Percentiles rank a stretch among this genome's conserved stretches.
Conservation (phyloP, 805 yeast genomes). For the Scheffersomyces lignosus region DNA sequence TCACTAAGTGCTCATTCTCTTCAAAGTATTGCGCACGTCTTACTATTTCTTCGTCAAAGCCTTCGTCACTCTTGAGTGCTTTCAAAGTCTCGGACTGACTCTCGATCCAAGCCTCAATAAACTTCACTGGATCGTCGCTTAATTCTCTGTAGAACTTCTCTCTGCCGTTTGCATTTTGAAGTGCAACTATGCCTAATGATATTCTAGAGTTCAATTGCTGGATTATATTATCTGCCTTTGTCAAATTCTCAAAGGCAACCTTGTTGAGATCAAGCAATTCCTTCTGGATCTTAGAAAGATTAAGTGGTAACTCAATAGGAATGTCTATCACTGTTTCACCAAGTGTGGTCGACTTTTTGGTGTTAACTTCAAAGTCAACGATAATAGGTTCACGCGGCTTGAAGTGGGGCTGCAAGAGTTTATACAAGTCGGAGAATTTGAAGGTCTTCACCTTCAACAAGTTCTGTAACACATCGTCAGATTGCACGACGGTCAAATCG, state of each 20-base stretch:
- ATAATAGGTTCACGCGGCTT: constrained; percentile 81
- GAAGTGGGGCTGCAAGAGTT: constrained; percentile 64
- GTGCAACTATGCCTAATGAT: constrained; percentile 50
- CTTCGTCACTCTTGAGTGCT: constrained; percentile 86
- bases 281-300: constrained; percentile 34
- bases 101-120: constrained; percentile 70
- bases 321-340: constrained; percentile 83
- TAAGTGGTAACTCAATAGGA: constrained; percentile 43
- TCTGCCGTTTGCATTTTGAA: constrained; percentile 59
- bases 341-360: constrained; percentile 72
- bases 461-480: constrained; percentile 46
- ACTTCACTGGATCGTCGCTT: constrained; percentile 73
- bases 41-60: constrained; percentile 83
- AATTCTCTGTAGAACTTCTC: constrained; percentile 77
- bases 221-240: constrained; percentile 44
- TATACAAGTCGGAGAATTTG: constrained; percentile 71
- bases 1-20: constrained; percentile 64
- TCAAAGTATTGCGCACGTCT: constrained; percentile 79
- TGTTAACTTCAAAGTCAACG: constrained; percentile 72
- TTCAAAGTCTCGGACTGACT: constrained; percentile 84
- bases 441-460: constrained; percentile 54
- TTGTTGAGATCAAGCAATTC: constrained; percentile 39
- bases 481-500: constrained; percentile 34
- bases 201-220: constrained; percentile 44
- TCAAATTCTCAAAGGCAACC: constrained; percentile 41